Conservation (phyloP, 495 filamentous ascomycete genomes). For the Chaetomium tenue region DNA sequence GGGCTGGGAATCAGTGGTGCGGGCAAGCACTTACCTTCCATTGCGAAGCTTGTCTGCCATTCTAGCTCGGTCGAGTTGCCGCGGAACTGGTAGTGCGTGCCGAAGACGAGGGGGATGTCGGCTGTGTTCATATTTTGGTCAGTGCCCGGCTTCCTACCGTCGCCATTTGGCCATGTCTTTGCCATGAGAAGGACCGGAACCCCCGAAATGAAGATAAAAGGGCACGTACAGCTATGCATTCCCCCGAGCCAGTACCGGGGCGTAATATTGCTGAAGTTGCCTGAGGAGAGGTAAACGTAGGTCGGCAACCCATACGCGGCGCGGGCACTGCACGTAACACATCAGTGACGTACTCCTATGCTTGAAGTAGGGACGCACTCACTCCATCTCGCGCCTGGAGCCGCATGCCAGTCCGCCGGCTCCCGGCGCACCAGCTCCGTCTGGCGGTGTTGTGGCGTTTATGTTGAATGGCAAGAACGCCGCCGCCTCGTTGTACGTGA, state of each 20-base stretch:
- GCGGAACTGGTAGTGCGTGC: constrained; percentile 42
- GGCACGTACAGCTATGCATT: constrained; percentile 32
- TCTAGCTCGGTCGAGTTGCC: constrained; percentile 39
- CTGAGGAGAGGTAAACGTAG: constrained; percentile 40
- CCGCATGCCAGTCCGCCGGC: constrained; percentile 16
- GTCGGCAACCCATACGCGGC: constrained; percentile 23
- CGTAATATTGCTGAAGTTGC: constrained; percentile 40
- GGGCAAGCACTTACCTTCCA: constrained; percentile 29
- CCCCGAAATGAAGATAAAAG: background rate
- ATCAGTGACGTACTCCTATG: background rate
- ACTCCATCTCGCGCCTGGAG: constrained; percentile 1
- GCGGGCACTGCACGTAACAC: constrained; percentile 1
- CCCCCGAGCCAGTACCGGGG: constrained; percentile 43
- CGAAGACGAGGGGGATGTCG: constrained; percentile 50
- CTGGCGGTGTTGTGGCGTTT: constrained; percentile 12
- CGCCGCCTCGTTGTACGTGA: constrained; percentile 25
- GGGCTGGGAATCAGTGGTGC: no score
- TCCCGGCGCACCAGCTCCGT: background rate
- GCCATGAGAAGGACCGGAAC: background rate
- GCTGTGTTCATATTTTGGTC: constrained; percentile 15
- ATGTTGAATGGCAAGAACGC: constrained; percentile 19
- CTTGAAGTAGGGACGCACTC: background rate
- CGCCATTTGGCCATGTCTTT: background rate
- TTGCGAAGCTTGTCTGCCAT: constrained; percentile 34
- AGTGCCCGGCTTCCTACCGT: background rate